Evolutionary conservation across 2,329 filamentous ascomycete genomes (phyloP).

Genomic region (Aureobasidium sp.): DNA sequence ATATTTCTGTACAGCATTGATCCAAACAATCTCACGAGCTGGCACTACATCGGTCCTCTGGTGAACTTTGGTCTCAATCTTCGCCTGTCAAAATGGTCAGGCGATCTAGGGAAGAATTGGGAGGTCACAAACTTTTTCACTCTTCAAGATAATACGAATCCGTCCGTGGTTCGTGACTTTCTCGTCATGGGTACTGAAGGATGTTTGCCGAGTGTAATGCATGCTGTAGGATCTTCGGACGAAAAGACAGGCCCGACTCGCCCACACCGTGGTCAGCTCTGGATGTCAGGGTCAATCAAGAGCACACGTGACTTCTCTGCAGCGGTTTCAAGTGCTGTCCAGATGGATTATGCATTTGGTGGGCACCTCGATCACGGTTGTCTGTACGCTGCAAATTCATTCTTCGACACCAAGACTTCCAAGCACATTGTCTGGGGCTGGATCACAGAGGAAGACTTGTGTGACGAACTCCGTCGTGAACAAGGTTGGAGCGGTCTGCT

Average conservation of each 20-base stretch:
- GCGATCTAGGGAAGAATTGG: background rate
- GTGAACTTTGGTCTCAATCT: background rate
- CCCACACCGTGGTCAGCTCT: background rate
- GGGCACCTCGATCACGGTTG: background rate
- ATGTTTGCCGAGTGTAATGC: background rate
- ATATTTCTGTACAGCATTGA: background rate
- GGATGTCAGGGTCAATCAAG: background rate
- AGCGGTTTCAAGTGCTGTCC: background rate
- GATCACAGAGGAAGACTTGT: conserved; percentile 45
- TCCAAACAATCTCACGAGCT: background rate
- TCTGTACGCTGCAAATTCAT: conserved; percentile 23
- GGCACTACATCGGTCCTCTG: background rate
- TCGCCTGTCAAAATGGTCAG: background rate
- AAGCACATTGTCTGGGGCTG: conserved; percentile 41
- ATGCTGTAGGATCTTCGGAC: background rate
- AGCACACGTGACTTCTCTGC: background rate
- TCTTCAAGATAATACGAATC: background rate
- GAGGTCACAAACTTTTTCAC: background rate
- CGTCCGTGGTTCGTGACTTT: background rate
- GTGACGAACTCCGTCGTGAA: conserved; percentile 33
- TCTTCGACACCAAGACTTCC: conserved; percentile 36
- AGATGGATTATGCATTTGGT: background rate
- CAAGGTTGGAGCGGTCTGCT: conserved; percentile 45
- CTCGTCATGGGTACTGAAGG: background rate
- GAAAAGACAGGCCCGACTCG: background rate